Percentiles rank a stretch among this genome's conserved stretches.
phyloP scores from a whole-genome alignment of 2,329 filamentous ascomycete genomes.

The Ilyonectria destructans region DNA sequence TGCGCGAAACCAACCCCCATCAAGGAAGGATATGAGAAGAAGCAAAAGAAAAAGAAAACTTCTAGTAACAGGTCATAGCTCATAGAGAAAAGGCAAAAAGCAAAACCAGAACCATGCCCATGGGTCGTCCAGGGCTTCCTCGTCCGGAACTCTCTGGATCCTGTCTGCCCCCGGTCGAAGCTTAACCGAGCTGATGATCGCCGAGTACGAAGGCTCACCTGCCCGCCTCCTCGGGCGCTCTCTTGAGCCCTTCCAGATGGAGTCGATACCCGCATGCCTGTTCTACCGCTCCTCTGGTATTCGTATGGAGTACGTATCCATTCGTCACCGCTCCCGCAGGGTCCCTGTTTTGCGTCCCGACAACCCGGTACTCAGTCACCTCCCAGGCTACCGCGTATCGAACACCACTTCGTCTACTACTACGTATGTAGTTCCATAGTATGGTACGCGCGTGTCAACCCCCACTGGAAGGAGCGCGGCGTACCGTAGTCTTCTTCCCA shows the following conservation, averaged over 20 bases:
- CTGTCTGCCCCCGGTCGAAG: slow-evolving; percentile 7
- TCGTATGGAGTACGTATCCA: slow-evolving; percentile 1
- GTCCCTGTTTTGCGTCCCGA: slow-evolving; percentile 41
- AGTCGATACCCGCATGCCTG: slow-evolving; percentile 12
- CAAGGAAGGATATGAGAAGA: too few species aligned
- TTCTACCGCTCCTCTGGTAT: background rate
- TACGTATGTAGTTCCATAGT: background rate
- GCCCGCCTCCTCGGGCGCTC: slow-evolving; percentile 21
- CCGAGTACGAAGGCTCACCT: slow-evolving; percentile 20
- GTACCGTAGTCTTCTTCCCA: slow-evolving; percentile 3
- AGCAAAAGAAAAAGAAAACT: slow-evolving; percentile 2
- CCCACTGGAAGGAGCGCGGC: background rate
- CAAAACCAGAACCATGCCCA: slow-evolving; percentile 21
- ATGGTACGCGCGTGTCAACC: background rate
- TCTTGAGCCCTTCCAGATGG: slow-evolving; percentile 29
- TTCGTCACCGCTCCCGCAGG: slow-evolving; percentile 23
- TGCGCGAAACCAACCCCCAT: background rate
- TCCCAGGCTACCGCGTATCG: slow-evolving; percentile 4
- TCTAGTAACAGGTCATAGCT: slow-evolving; percentile 25
- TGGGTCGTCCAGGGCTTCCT: slow-evolving; percentile 10
- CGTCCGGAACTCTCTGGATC: background rate
- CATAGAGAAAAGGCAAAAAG: slow-evolving; percentile 21
- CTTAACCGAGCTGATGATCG: slow-evolving; percentile 30
- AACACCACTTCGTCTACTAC: background rate
- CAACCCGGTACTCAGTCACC: slow-evolving; percentile 34